A percentile compares a stretch with the other conserved stretches of the same genome.
These are phyloP conservation scores for Claviceps purpurea DNA, from an alignment of 2,329 filamentous ascomycete genomes.

Conservation along the genomic window DNA sequence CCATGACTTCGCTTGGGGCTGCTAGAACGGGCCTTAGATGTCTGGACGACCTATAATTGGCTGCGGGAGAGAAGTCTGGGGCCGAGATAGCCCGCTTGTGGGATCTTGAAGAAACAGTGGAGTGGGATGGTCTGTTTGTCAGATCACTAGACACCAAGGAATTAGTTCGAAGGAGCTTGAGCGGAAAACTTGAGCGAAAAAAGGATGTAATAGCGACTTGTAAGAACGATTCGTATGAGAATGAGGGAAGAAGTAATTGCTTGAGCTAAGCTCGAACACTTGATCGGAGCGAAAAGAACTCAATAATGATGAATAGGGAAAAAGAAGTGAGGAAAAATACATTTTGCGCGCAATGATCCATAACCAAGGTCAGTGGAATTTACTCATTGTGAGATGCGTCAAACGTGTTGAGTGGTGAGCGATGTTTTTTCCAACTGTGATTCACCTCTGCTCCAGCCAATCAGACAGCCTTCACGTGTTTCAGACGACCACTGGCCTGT, in stretches of 20 bases:
- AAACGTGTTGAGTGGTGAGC: background rate
- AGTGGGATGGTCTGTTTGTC: slow-evolving; percentile 8
- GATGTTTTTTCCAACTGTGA: background rate
- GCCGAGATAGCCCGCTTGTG: slow-evolving; percentile 39
- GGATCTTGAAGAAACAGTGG: slow-evolving; percentile 14
- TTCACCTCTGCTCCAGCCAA: background rate
- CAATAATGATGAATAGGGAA: background rate
- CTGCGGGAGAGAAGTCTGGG: slow-evolving; percentile 25
- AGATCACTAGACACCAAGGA: slow-evolving; percentile 5
- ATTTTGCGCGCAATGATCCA: background rate
- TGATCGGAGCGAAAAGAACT: background rate
- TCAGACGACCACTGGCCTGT: background rate
- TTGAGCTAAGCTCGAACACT: background rate
- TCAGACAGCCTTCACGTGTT: background rate
- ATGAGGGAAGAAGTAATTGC: background rate
- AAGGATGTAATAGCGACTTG: no score
- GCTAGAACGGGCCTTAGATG: slow-evolving; percentile 9
- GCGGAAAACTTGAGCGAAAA: background rate
- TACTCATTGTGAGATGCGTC: background rate
- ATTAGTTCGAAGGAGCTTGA: background rate
- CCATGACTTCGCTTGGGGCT: slow-evolving; percentile 8
- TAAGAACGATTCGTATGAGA: background rate
- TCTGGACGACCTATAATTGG: slow-evolving; percentile 4
- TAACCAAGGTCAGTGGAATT: background rate
- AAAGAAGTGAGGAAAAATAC: background rate